phyloP scores from a whole-genome alignment of 192 early-diverging fungal genomes.

The Podila epigama region DNA sequence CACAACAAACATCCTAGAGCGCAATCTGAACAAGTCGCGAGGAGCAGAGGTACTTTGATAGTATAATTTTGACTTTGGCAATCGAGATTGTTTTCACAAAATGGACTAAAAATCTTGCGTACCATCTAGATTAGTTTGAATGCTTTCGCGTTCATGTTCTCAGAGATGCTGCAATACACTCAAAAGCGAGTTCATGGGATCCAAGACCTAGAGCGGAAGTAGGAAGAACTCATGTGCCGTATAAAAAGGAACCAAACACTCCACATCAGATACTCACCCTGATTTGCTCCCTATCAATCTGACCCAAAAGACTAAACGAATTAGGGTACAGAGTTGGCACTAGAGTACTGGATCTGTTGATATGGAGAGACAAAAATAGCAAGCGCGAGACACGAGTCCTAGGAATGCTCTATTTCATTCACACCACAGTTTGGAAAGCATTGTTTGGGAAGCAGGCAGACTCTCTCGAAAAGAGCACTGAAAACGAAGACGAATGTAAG shows the following conservation, averaged over 20 bases:
- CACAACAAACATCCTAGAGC: conserved; percentile 70
- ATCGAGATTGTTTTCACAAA: background rate
- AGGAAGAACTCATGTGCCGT: conserved; percentile 4
- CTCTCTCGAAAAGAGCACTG: conserved; percentile 94
- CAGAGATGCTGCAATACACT: conserved; percentile 96
- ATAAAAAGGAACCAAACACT: background rate
- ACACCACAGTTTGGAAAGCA: conserved; percentile 92
- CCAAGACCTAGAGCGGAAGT: conserved; percentile 95
- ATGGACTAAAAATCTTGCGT: too few species aligned
- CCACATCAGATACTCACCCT: background rate
- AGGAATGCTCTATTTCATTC: conserved; percentile 91
- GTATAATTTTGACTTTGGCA: background rate
- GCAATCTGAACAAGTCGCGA: conserved; percentile 75
- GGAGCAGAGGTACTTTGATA: conserved; percentile 66
- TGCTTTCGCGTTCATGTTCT: conserved; percentile 91
- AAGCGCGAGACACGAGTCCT: conserved; percentile 92
- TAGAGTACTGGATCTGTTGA: conserved; percentile 85
- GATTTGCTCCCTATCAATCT: background rate
- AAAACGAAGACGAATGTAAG: conserved; percentile 96
- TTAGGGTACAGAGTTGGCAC: conserved; percentile 95
- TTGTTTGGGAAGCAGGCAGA: conserved; percentile 97
- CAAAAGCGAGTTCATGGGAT: conserved; percentile 95
- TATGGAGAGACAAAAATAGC: conserved; percentile 87
- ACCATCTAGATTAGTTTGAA: conserved; percentile 70
- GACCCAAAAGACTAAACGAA: conserved; percentile 69